Evolutionary conservation across 352 stramenopile species (phyloP).

Genomic region (Phytopythium kandeliae): DNA sequence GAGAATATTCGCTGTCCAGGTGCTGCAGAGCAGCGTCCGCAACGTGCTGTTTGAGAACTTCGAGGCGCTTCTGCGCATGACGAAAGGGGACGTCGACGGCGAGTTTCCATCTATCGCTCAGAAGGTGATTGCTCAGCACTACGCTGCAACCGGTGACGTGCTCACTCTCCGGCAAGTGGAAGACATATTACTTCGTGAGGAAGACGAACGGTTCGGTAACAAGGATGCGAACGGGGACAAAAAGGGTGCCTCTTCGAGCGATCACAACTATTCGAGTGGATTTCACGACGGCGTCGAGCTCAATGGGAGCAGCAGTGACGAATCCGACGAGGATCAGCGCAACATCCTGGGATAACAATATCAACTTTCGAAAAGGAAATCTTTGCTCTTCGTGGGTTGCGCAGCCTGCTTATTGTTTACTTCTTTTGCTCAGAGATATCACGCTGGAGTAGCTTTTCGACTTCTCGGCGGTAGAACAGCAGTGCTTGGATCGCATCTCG

Average conservation of each 20-base stretch:
- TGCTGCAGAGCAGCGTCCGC: conserved; percentile 32
- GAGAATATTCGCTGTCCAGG: conserved; percentile 43
- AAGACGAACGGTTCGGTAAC: conserved; percentile 25
- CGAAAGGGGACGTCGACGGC: conserved; percentile 42
- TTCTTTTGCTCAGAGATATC: conserved; percentile 11
- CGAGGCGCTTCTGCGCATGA: conserved; percentile 26
- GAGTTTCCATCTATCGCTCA: conserved; percentile 44
- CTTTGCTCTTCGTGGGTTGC: too few species aligned
- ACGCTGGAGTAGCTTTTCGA: conserved; percentile 42
- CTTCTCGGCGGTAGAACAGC: conserved; percentile 57
- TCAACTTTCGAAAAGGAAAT: too few species aligned
- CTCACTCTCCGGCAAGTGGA: conserved; percentile 37
- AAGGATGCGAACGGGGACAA: conserved; percentile 9
- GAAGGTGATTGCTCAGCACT: conserved; percentile 36
- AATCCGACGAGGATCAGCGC: conserved; percentile 20
- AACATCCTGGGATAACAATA: conserved; percentile 40
- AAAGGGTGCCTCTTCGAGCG: not conserved
- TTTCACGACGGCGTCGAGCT: conserved; percentile 2
- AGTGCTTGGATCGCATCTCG: conserved; percentile 53
- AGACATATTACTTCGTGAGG: conserved; percentile 35
- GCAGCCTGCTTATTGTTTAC: not conserved
- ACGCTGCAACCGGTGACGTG: conserved; percentile 29
- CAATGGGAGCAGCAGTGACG: conserved; percentile 17
- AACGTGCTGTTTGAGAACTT: conserved; percentile 49
- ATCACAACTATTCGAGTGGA: not conserved